Base-by-base conservation (phyloP, 495 filamentous ascomycete genomes). In the Aspergillus sclerotiicarbonarius region DNA sequence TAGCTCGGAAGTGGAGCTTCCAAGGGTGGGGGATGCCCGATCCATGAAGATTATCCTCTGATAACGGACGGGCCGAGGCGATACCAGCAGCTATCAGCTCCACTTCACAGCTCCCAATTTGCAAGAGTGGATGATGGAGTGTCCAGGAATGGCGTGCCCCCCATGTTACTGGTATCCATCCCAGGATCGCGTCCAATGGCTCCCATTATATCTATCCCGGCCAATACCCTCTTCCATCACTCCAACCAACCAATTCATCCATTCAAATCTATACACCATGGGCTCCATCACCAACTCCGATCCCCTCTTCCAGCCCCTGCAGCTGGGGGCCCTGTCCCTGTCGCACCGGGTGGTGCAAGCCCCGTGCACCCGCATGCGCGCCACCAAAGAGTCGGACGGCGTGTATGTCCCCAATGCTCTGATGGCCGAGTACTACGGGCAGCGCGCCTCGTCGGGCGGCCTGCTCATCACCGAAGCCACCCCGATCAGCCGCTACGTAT, bases 281-380 rank as follows among this genome's bases (percentile, higher is more conserved):
- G 43, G 43, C 43, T 45, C 43, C 43, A 18, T 45, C 43, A 45
- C 43, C 43, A 16, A 1, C 43, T 2, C n/a, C 16, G 4, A 16
- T n/a, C 13, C 43, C 13, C 43, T 45, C 43, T 20, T 18, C 15
- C n/a, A 16, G n/a, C 80, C 84, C 15, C 60, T 86, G 21, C 71
- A 67, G 31, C 59, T 85, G 8, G 80, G 77, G 12, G 59, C 71
- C 33, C 56, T 80, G 12, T 67, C 69, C 7, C 76, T 84, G 21
- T 64, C 68, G 13, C 80, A 84, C 62, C 78, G 81, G 10, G 62
- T 85, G 31, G 68, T 76, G 18, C 73, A 80, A 62, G 80, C 81
- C 3, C 82, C 81, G 6, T 64, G 80, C 41, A 85, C 82, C n/a
- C 76, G 81, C 2, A 76, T 79, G 62, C 77, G 82, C 16, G 67